Percentiles rank a stretch among this genome's conserved stretches.
These are phyloP conservation scores for Entomortierella parvispora DNA, from an alignment of 192 early-diverging fungal species.

Conservation along the genomic window DNA sequence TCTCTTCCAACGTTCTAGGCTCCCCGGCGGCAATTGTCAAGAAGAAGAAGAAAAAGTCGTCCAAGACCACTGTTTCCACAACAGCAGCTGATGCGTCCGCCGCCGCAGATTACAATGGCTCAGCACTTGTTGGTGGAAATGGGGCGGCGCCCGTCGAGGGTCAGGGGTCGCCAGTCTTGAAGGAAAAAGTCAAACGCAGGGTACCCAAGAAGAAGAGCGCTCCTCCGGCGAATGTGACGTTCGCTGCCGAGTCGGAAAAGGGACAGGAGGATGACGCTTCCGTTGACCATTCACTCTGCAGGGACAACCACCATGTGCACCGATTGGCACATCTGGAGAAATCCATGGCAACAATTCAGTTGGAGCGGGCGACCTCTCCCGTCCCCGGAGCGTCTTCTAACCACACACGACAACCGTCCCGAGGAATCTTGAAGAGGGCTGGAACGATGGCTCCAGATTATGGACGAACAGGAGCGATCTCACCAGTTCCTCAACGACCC, in stretches of 20 bases:
- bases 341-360: conserved; percentile 17
- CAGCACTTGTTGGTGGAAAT: too few relatives aligned
- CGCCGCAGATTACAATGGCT: too few relatives aligned
- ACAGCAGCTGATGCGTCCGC: too few relatives aligned
- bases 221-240: conserved; percentile 7
- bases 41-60: conserved; percentile 39
- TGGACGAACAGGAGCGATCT: conserved; percentile 4
- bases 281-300: conserved; percentile 21
- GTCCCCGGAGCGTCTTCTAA: conserved; percentile 4
- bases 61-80: background rate
- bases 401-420: conserved; percentile 23
- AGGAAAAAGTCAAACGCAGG: too few relatives aligned
- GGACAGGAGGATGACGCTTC: background rate
- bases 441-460: conserved; percentile 1
- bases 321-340: conserved; percentile 35
- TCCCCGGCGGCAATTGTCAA: conserved; percentile 4
- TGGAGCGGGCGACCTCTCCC: conserved; percentile 5
- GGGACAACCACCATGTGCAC: conserved; percentile 38
- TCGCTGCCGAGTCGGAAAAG: conserved; percentile 12
- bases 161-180: too few relatives aligned
- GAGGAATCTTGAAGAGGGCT: conserved; percentile 13
- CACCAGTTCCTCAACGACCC: conserved; percentile 12
- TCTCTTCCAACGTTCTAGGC: background rate
- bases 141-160: too few relatives aligned
- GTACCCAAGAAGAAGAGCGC: too few relatives aligned